Conservation (phyloP, 2,329 filamentous ascomycete genomes). For the Diplodia intermedia region DNA sequence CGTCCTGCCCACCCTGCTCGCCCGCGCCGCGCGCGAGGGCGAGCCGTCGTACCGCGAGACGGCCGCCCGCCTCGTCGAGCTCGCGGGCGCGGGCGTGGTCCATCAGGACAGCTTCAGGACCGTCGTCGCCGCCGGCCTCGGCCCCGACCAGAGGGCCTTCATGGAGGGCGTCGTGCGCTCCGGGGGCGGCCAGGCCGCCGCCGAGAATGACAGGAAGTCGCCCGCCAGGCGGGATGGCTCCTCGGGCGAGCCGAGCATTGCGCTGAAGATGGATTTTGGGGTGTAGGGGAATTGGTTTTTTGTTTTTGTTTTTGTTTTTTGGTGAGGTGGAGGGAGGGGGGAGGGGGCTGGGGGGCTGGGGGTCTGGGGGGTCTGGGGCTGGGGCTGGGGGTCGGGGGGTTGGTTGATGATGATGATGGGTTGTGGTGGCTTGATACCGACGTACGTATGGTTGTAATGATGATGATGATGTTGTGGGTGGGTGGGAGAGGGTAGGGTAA, state of each 20-base stretch:
- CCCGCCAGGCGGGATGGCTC: slow-evolving; percentile 59
- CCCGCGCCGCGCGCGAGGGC: slow-evolving; percentile 70
- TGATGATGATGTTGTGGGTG: no score
- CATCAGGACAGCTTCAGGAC: slow-evolving; percentile 76
- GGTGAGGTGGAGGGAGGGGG: no score
- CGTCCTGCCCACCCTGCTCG: slow-evolving; percentile 77
- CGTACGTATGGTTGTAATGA: no score
- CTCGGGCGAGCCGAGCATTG: slow-evolving; percentile 76
- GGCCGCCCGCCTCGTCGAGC: slow-evolving; percentile 76
- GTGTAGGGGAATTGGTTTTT: background rate
- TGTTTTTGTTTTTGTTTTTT: no score
- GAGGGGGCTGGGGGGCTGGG: no score
- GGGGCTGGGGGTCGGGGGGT: no score
- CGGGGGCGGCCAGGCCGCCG: slow-evolving; percentile 44
- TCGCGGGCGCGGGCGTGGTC: slow-evolving; percentile 77
- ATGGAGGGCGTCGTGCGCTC: slow-evolving; percentile 82
- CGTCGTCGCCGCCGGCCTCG: slow-evolving; percentile 72
- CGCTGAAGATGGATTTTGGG: slow-evolving; percentile 88
- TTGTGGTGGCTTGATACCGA: no score
- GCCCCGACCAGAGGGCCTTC: slow-evolving; percentile 71
- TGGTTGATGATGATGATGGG: no score
- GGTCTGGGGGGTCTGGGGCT: no score
- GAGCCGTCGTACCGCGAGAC: slow-evolving; percentile 71
- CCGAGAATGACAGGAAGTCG: slow-evolving; percentile 46
- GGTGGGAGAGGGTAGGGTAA: no score